Conservation (phyloP, 2,329 filamentous ascomycete species). For the Blumeria graminis region DNA sequence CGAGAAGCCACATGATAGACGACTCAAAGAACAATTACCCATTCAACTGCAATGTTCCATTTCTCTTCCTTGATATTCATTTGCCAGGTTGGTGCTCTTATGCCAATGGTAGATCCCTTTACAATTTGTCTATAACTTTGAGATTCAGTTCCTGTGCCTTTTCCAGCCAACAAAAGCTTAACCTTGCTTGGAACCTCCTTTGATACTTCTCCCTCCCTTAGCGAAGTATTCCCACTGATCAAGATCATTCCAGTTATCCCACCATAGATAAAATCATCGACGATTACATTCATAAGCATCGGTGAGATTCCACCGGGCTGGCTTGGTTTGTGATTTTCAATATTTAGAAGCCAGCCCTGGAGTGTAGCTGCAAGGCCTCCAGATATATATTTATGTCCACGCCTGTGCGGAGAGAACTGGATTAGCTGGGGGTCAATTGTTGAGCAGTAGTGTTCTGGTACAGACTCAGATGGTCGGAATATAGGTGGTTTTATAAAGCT, state of each 20-base stretch:
- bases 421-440: constrained; percentile 20
- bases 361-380: constrained; percentile 24
- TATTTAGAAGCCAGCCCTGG: constrained; percentile 25
- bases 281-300: constrained; percentile 12
- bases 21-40: constrained; percentile 11
- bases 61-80: constrained; percentile 12
- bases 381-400: constrained; percentile 23
- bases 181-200: constrained; percentile 6
- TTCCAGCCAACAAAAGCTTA: constrained; percentile 14
- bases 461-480: constrained; percentile 13
- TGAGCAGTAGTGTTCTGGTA: constrained; percentile 3
- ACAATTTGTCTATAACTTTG: constrained; percentile 10
- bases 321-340: constrained; percentile 9
- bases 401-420: constrained; percentile 27
- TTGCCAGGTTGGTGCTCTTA: constrained; percentile 16
- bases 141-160: constrained; percentile 9
- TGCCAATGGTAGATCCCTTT: constrained; percentile 10
- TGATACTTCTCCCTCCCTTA: constrained; percentile 3
- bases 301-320: constrained; percentile 4
- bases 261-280: constrained; percentile 12
- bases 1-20: too few relatives aligned
- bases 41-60: constrained; percentile 16
- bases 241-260: constrained; percentile 11
- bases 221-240: constrained; percentile 9
- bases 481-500: constrained; percentile 14